phyloP scores from a whole-genome alignment of 23 red algal genomes.

The Gracilaria gracilis region DNA sequence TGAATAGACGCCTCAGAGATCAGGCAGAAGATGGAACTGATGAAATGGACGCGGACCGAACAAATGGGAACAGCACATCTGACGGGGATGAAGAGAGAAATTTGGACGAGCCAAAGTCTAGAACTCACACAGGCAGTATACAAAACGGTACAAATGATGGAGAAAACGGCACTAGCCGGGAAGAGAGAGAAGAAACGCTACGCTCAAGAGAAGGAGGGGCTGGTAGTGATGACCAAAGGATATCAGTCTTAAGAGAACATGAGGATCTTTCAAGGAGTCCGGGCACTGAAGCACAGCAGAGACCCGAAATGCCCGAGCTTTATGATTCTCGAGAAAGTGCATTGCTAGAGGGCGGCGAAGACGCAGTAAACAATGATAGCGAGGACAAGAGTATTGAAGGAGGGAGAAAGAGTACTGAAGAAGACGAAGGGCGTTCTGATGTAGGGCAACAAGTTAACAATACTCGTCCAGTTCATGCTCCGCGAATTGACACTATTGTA shows the following conservation, averaged over 20 bases:
- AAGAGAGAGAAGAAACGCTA: slow-evolving; percentile 2
- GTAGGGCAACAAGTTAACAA: background rate
- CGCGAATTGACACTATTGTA: background rate
- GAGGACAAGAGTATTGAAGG: slow-evolving; percentile 1
- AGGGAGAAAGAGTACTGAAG: background rate
- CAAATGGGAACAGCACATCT: slow-evolving; percentile 1
- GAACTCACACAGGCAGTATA: background rate
- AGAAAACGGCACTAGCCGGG: background rate
- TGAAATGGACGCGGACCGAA: background rate
- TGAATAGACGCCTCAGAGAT: slow-evolving; percentile 4
- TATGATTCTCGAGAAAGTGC: background rate
- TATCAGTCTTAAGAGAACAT: background rate
- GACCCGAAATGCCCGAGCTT: background rate
- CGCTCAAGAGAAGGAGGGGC: background rate
- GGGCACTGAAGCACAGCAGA: slow-evolving; percentile 9
- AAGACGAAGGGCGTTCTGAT: background rate
- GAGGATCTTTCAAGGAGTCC: background rate
- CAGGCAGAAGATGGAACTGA: slow-evolving; percentile 1
- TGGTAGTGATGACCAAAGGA: background rate
- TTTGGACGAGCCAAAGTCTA: background rate
- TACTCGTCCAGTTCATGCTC: background rate
- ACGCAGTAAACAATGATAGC: slow-evolving; percentile 11
- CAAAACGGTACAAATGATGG: background rate
- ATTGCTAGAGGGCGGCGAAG: background rate
- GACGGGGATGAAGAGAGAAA: slow-evolving; percentile 5